Evolutionary conservation across 768 basidiomycete species (phyloP), one percentile per base, ranked within the genome.

Genomic region (Obba rivulosa): DNA sequence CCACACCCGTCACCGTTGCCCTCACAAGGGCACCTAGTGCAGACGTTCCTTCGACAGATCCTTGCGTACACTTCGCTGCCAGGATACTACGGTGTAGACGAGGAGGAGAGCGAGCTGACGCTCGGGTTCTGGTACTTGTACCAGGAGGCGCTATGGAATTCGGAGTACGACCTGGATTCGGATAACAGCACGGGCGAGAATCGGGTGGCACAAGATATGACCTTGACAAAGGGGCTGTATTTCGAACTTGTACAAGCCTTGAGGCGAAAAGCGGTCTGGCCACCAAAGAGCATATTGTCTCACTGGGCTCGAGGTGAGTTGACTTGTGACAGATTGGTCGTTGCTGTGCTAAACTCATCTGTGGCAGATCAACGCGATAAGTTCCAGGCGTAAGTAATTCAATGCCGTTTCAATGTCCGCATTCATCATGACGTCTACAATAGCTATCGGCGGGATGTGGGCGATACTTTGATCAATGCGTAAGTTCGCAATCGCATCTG

Each of bases 91-190:
- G 88, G 87, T 1, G 76, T 79, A 0, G 92, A 94, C 41, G 93
- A 94, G 62, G 87, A 90, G 42, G 84, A 88, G 60, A 92, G 88
- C 57, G 91, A 94, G 65, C 77, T 85, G 73, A 87, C 87, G 2
- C 75, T 95, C 2, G 80, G 80, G 1, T 94, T 94, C 58, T 95
- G 94, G 87, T 94, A 91, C 54, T 69, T 90, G 35, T 78, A 95
- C 48, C 92, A 95, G 64, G 93, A 97, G 61, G 80, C 89, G 1
- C 63, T 92, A 21, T 92, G 88, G 88, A 75, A 69, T 31, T 74
- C 74, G 11, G 81, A 85, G 45, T 82, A 73, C 48, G 77, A 77
- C 43, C 51, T 24, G 45, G 62, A 51, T 48, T 58, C 48, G 22
- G 72, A 71, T 9, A 68, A 64, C 1, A 62, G 59, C 31, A 56